Evolutionary conservation across 345 rosid genomes (phyloP).

Genomic region (Salix koriyanagi): DNA sequence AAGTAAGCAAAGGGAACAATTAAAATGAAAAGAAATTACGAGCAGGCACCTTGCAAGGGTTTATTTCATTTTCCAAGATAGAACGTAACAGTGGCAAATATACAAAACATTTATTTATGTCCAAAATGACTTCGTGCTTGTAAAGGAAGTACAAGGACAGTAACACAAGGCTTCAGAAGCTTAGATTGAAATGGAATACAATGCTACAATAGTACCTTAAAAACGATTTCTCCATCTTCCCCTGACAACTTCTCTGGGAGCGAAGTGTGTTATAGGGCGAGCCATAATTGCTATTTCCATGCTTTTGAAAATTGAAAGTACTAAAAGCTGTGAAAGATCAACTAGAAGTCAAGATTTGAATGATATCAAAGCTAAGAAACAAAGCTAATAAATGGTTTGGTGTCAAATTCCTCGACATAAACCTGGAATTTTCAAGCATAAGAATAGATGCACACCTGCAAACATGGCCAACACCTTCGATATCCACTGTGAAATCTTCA

Average conservation of each 20-base stretch:
- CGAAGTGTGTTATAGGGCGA: slow-evolving; percentile 55
- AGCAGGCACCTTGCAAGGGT: background rate
- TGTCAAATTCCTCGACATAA: background rate
- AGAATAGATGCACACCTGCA: slow-evolving; percentile 57
- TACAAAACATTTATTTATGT: background rate
- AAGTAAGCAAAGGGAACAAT: background rate
- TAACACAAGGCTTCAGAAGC: background rate
- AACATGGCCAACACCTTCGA: slow-evolving; percentile 97
- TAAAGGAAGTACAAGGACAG: background rate
- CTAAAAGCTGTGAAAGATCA: slow-evolving; percentile 63
- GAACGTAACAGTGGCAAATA: background rate
- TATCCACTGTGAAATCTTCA: slow-evolving; percentile 64
- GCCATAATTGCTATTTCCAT: slow-evolving; percentile 84
- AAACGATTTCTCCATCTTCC: slow-evolving; percentile 98
- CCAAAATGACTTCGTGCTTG: background rate
- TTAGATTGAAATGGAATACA: background rate
- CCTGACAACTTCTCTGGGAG: slow-evolving; percentile 79
- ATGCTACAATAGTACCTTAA: slow-evolving; percentile 56
- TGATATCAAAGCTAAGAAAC: background rate
- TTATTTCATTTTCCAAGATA: background rate
- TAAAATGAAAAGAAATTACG: background rate
- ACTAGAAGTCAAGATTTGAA: background rate
- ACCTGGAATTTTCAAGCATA: background rate
- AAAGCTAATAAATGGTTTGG: background rate
- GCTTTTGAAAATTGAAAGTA: slow-evolving; percentile 72